Percentiles rank a stretch among this genome's conserved stretches.
phyloP scores from a whole-genome alignment of 208 protist genomes.

The Leishmania major region DNA sequence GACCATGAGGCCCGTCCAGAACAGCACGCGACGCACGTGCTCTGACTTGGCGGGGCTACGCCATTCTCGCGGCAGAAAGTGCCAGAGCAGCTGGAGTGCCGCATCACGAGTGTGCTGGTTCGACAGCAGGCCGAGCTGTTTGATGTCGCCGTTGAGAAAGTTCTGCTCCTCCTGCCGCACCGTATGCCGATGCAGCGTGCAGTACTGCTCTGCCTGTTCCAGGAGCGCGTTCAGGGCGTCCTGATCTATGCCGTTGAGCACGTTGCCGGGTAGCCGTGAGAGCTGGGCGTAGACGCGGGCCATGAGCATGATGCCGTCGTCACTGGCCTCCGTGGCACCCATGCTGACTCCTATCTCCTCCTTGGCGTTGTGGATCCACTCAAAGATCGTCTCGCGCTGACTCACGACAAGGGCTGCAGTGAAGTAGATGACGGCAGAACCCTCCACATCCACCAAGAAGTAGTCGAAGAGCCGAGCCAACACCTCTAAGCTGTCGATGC shows the following conservation, averaged over 20 bases:
- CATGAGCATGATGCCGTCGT: constrained; percentile 70
- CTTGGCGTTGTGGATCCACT: constrained; percentile 44
- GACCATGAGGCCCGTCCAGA: constrained; percentile 37
- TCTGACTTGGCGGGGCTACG: constrained; percentile 53
- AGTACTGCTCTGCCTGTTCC: constrained; percentile 28
- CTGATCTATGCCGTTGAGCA: constrained; percentile 35
- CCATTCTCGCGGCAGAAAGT: constrained; percentile 75
- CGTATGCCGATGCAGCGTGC: constrained; percentile 27
- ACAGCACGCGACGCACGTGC: constrained; percentile 21
- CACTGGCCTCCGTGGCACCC: constrained; percentile 25
- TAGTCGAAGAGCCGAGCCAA: constrained; percentile 78
- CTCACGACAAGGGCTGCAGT: constrained; percentile 70
- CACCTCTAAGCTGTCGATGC: constrained; percentile 42
- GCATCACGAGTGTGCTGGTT: constrained; percentile 69
- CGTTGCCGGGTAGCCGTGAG: constrained; percentile 43
- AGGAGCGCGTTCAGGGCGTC: constrained; percentile 50
- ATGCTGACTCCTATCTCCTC: constrained; percentile 22
- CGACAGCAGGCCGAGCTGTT: constrained; percentile 60
- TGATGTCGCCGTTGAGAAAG: constrained; percentile 60
- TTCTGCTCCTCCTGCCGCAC: constrained; percentile 40
- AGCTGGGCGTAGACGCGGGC: constrained; percentile 70
- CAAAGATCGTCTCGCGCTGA: constrained; percentile 54
- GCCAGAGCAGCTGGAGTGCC: constrained; percentile 71
- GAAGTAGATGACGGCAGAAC: constrained; percentile 69
- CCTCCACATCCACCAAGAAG: constrained; percentile 63